Evolutionary conservation across 768 basidiomycete genomes (phyloP).

Genomic region (Trametes cubensis): DNA sequence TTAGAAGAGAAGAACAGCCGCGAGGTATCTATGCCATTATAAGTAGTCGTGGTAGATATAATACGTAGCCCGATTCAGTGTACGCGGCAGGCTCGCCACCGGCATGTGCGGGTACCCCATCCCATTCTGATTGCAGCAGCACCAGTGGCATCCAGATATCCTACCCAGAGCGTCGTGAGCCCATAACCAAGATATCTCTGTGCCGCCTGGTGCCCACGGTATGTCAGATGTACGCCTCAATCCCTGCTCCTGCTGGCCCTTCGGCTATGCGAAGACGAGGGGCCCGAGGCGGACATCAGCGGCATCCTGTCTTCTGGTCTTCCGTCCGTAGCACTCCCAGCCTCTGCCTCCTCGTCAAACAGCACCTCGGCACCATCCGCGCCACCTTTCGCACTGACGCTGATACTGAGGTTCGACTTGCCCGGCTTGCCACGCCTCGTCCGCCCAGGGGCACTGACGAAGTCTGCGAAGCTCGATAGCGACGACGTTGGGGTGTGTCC

Average conservation of each 20-base stretch:
- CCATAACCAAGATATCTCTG: neutral
- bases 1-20: neutral
- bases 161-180: neutral
- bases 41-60: neutral
- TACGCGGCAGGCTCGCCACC: neutral
- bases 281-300: conserved; percentile 27
- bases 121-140: neutral
- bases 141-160: neutral
- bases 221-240: neutral
- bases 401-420: conserved; percentile 26
- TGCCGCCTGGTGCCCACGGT: neutral
- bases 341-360: conserved; percentile 65
- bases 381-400: conserved; percentile 24
- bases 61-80: neutral
- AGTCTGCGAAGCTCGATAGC: conserved; percentile 62
- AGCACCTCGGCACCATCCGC: conserved; percentile 45
- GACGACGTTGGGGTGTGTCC: conserved; percentile 35
- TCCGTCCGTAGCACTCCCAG: conserved; percentile 31
- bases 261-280: conserved; percentile 21
- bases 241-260: conserved; percentile 23
- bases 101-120: neutral
- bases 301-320: conserved; percentile 31
- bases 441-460: conserved; percentile 55
- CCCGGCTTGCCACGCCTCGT: conserved; percentile 29
- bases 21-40: conserved; percentile 11